phyloP scores from a whole-genome alignment of 371 early-diverging fungal genomes.

The Mucor lusitanicus region DNA sequence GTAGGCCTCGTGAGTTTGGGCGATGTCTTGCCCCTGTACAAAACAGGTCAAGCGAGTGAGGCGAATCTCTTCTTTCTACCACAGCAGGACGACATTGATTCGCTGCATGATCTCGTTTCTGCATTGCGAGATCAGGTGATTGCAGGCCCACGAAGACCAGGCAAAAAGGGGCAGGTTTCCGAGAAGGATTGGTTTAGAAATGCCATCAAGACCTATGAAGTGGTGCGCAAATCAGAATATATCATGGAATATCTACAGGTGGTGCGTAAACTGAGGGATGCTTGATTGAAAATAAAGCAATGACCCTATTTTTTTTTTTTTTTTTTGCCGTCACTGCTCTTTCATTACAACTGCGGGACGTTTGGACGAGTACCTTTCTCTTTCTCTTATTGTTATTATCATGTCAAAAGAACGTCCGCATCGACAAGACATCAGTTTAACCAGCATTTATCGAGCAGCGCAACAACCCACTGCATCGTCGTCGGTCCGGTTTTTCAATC shows the following conservation, averaged over 20 bases:
- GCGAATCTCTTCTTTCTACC: slow-evolving; percentile 37
- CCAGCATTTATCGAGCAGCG: slow-evolving; percentile 3
- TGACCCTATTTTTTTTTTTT: not conserved
- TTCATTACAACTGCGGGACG: not conserved
- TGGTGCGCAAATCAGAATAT: slow-evolving; percentile 46
- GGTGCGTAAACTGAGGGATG: slow-evolving; percentile 23
- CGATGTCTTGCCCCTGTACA: slow-evolving; percentile 27
- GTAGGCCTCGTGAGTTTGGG: slow-evolving; percentile 36
- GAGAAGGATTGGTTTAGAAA: slow-evolving; percentile 55
- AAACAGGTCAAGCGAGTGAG: not conserved
- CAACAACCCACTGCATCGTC: slow-evolving; percentile 6
- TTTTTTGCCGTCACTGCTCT: too few relatives aligned
- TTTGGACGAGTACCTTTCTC: not conserved
- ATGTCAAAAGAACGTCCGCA: not conserved
- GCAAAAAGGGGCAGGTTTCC: slow-evolving; percentile 52
- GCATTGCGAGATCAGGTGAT: slow-evolving; percentile 52
- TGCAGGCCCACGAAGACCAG: slow-evolving; percentile 45
- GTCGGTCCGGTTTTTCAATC: not conserved
- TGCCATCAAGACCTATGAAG: slow-evolving; percentile 43
- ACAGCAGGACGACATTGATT: slow-evolving; percentile 19
- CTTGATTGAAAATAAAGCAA: not conserved
- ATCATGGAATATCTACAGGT: slow-evolving; percentile 34
- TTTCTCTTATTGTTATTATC: not conserved
- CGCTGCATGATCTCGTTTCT: slow-evolving; percentile 33
- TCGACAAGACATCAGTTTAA: slow-evolving; percentile 8